Evolutionary conservation across 441 rosid genomes (phyloP).

Genomic region (Brassica balearica): DNA sequence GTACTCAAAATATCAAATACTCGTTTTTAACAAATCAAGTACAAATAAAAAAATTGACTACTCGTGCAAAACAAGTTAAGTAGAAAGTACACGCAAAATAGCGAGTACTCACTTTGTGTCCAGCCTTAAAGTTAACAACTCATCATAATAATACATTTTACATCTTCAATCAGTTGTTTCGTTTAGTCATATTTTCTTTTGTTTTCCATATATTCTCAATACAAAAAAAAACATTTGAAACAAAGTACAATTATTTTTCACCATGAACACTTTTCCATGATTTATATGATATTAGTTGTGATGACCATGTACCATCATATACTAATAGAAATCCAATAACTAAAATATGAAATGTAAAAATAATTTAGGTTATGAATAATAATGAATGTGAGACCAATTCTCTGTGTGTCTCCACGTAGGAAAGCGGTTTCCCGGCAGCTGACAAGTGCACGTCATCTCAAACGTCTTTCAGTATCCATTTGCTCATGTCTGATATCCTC

Average conservation of each 20-base stretch:
- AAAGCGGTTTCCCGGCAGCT: conserved; percentile 63
- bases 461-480: conserved; percentile 46
- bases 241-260: not conserved
- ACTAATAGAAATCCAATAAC: not conserved
- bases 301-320: conserved; percentile 1
- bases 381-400: conserved; percentile 30
- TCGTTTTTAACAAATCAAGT: too few relatives aligned
- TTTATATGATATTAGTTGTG: not conserved
- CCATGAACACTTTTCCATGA: not conserved
- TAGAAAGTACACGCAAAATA: too few relatives aligned
- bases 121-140: too few relatives aligned
- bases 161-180: not conserved
- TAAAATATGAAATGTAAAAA: not conserved
- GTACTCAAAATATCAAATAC: too few relatives aligned
- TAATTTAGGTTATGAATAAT: not conserved
- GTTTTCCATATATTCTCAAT: not conserved
- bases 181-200: not conserved
- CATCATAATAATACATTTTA: not conserved
- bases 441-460: conserved; percentile 54
- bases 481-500: conserved; percentile 21
- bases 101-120: too few relatives aligned
- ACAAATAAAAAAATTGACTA: too few relatives aligned
- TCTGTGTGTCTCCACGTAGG: conserved; percentile 43
- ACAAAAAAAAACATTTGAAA: too few relatives aligned
- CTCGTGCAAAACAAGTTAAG: too few relatives aligned